Conservation (phyloP, 257 asterid genomes). For the Nicotiana obtusifolia region DNA sequence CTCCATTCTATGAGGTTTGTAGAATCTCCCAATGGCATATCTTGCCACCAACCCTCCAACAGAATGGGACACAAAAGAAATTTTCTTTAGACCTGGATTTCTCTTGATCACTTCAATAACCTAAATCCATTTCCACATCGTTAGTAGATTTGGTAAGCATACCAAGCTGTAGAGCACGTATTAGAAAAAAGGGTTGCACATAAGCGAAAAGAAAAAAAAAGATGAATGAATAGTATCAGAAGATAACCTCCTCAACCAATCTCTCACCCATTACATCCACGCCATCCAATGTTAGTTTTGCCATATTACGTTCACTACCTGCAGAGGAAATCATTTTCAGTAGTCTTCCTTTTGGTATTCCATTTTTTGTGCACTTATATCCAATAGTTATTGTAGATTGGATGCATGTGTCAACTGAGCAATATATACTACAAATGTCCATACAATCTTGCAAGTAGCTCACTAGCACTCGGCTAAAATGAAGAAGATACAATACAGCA, state of each 20-base stretch:
- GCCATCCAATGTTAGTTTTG: slow-evolving; percentile 80
- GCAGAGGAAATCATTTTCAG: slow-evolving; percentile 18
- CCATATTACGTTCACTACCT: slow-evolving; percentile 88
- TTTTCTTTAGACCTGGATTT: slow-evolving; percentile 63
- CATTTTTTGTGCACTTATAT: neutral
- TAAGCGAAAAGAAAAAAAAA: slow-evolving; percentile 13
- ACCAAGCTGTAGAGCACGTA: neutral
- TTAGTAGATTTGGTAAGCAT: neutral
- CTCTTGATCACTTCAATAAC: slow-evolving; percentile 68
- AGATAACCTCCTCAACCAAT: slow-evolving; percentile 72
- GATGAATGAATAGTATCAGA: slow-evolving; percentile 3
- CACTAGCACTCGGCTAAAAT: neutral
- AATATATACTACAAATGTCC: neutral
- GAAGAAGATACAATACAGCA: neutral
- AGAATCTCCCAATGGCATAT: slow-evolving; percentile 81
- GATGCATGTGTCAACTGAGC: neutral
- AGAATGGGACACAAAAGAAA: slow-evolving; percentile 95
- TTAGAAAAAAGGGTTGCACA: neutral
- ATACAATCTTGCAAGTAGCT: neutral
- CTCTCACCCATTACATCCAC: slow-evolving; percentile 98
- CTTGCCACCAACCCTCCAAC: slow-evolving; percentile 99
- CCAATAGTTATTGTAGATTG: neutral
- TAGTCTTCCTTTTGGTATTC: neutral
- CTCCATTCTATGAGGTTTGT: slow-evolving; percentile 40
- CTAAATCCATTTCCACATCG: slow-evolving; percentile 22